Evolutionary conservation across 1,139 yeast species (phyloP).

Genomic region (Lodderomyces jiufengensis): DNA sequence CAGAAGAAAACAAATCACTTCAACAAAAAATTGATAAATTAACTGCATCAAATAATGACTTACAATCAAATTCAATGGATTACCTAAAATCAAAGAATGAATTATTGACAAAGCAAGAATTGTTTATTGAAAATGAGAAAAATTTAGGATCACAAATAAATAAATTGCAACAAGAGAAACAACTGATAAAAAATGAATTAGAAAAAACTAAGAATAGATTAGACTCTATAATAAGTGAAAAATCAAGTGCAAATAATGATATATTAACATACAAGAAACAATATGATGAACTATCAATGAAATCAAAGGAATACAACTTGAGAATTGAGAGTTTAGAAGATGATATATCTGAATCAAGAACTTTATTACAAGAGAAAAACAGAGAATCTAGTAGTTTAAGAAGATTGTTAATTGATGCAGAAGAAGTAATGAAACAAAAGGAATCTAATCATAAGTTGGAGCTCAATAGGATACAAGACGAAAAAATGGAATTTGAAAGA

Average conservation of each 20-base stretch:
- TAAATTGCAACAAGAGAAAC: slow-evolving; percentile 50
- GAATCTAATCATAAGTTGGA: slow-evolving; percentile 32
- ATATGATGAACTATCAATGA: slow-evolving; percentile 71
- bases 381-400: slow-evolving; percentile 75
- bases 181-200: slow-evolving; percentile 46
- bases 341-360: slow-evolving; percentile 71
- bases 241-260: slow-evolving; percentile 49
- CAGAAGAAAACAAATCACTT: slow-evolving; percentile 33
- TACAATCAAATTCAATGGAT: slow-evolving; percentile 33
- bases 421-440: slow-evolving; percentile 51
- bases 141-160: slow-evolving; percentile 30
- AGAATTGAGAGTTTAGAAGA: slow-evolving; percentile 71
- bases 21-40: slow-evolving; percentile 40
- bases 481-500: slow-evolving; percentile 55
- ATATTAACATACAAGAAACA: slow-evolving; percentile 63
- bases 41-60: slow-evolving; percentile 40
- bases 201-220: slow-evolving; percentile 51
- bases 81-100: slow-evolving; percentile 37
- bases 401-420: slow-evolving; percentile 63
- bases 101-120: slow-evolving; percentile 38
- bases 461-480: slow-evolving; percentile 44
- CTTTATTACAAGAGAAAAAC: slow-evolving; percentile 71
- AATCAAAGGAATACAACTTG: slow-evolving; percentile 59
- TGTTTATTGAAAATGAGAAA: slow-evolving; percentile 33
- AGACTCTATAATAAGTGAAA: slow-evolving; percentile 45